These are phyloP conservation scores for Epithemia pelagica DNA, from an alignment of 108 stramenopile species.

Conservation along the genomic window DNA sequence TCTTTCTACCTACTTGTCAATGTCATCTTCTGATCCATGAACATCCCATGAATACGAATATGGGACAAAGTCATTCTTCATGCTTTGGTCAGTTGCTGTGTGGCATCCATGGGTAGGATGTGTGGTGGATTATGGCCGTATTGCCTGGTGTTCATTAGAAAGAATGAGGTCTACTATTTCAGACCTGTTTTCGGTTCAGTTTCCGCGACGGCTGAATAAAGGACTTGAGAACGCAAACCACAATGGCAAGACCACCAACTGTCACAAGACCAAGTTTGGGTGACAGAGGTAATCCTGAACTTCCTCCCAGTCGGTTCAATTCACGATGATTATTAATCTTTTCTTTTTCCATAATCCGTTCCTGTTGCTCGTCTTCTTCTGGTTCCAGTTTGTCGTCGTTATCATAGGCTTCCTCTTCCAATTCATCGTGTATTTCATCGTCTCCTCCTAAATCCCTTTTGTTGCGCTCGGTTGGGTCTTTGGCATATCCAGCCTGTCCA, in stretches of 20 bases:
- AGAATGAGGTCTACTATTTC: no score
- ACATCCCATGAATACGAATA: no score
- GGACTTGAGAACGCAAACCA: background rate
- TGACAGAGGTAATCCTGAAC: background rate
- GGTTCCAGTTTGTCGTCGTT: background rate
- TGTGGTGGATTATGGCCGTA: no score
- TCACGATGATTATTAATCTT: background rate
- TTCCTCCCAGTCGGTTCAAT: background rate
- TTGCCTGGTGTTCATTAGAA: no score
- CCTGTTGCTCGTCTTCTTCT: background rate
- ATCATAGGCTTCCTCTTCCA: background rate
- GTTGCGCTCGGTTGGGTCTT: slow-evolving; percentile 6
- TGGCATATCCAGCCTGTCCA: background rate
- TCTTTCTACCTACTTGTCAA: no score
- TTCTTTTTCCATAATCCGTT: background rate
- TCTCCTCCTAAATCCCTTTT: slow-evolving; percentile 2
- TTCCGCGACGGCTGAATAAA: background rate
- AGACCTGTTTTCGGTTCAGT: background rate
- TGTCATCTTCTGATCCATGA: no score
- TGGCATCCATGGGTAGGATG: no score
- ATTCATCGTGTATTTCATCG: slow-evolving; percentile 4
- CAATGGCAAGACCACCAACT: background rate
- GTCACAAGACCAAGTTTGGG: background rate
- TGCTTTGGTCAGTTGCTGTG: no score
- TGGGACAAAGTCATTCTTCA: no score